A percentile compares a stretch with the other conserved stretches of the same genome.
phyloP scores from a whole-genome alignment of 129 eudicot species.

The Gnaphalium uliginosum region DNA sequence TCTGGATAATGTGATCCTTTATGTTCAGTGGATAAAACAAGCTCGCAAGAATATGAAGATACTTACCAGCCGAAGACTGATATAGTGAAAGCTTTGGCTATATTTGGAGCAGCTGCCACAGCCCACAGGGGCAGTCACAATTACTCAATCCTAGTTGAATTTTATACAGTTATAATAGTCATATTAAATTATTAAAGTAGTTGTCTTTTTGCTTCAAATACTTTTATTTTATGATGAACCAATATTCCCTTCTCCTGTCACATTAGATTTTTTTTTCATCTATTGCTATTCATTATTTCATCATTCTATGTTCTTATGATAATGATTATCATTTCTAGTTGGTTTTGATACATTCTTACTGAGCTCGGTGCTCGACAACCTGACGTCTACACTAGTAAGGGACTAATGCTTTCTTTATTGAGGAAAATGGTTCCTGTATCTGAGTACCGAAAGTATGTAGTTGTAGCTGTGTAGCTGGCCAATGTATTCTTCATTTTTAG shows the following conservation, averaged over 20 bases:
- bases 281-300: conserved; percentile 1
- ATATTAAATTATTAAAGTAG: not conserved
- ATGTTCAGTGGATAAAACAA: conserved; percentile 88
- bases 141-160: conserved; percentile 56
- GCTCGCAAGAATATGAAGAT: conserved; percentile 68
- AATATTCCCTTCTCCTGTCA: not conserved
- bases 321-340: conserved; percentile 52
- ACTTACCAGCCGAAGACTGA: conserved; percentile 89
- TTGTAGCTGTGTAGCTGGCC: not conserved
- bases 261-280: not conserved
- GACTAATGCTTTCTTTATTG: conserved; percentile 87
- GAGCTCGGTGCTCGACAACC: conserved; percentile 88
- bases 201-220: conserved; percentile 3
- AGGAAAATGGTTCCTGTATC: conserved; percentile 81
- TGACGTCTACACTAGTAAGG: conserved; percentile 94
- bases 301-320: conserved; percentile 1
- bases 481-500: not conserved
- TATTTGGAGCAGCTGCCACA: conserved; percentile 71
- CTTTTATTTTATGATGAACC: not conserved
- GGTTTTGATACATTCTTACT: conserved; percentile 95
- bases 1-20: conserved; percentile 91
- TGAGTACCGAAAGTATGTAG: conserved; percentile 79
- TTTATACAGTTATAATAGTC: not conserved
- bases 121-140: conserved; percentile 69
- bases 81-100: conserved; percentile 78